Evolutionary conservation across 345 rosid species (phyloP).

Genomic region (Aquilaria sinensis): DNA sequence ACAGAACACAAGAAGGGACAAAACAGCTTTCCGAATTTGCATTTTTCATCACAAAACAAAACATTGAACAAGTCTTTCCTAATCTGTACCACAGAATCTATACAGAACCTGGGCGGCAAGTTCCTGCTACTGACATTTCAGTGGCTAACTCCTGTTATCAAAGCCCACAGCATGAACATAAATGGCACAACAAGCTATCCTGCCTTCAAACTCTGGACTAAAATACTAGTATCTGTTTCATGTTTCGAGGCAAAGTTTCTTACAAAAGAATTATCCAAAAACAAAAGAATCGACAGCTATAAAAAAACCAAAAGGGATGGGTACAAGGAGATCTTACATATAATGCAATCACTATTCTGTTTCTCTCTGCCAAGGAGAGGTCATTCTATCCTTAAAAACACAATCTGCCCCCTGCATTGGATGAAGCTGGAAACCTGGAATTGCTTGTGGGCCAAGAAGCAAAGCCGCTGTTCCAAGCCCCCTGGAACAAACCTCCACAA

Average conservation of each 20-base stretch:
- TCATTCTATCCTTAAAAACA: slow-evolving; percentile 15
- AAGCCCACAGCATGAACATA: too few species aligned
- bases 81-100: too few species aligned
- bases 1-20: too few species aligned
- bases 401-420: slow-evolving; percentile 9
- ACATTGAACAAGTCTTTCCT: too few species aligned
- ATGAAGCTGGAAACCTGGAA: slow-evolving; percentile 5
- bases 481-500: not conserved
- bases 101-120: too few species aligned
- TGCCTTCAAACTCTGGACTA: slow-evolving; percentile 23
- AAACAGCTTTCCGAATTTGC: too few species aligned
- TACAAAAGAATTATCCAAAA: slow-evolving; percentile 48
- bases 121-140: too few species aligned
- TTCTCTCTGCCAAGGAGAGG: slow-evolving; percentile 13
- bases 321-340: slow-evolving; percentile 17
- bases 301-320: not conserved
- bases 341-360: slow-evolving; percentile 21
- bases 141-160: too few species aligned
- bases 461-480: slow-evolving; percentile 1
- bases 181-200: not conserved
- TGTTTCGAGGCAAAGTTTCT: slow-evolving; percentile 25
- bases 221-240: slow-evolving; percentile 15
- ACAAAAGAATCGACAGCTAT: slow-evolving; percentile 30
- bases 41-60: too few species aligned
- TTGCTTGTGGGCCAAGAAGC: slow-evolving; percentile 3